Evolutionary conservation across 495 filamentous ascomycete species (phyloP).

Genomic region (Xylaria castorea): DNA sequence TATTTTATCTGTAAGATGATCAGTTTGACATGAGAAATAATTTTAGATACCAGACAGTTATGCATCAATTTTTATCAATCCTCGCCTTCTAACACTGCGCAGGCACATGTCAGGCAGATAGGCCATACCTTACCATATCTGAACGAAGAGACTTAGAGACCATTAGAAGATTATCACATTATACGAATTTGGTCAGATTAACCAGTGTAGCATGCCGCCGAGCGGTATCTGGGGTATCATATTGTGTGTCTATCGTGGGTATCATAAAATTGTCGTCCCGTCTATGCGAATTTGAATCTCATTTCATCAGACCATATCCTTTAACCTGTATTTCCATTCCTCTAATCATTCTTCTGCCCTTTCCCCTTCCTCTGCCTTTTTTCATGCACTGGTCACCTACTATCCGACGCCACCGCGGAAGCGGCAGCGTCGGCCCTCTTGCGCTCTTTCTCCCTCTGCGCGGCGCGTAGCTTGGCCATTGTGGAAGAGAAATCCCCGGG

Average conservation of each 20-base stretch:
- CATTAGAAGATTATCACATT: neutral
- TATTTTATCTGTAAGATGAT: neutral
- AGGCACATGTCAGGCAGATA: neutral
- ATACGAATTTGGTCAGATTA: neutral
- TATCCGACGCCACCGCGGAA: neutral
- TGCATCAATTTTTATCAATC: neutral
- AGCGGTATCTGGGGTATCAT: constrained; percentile 17
- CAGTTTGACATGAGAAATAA: neutral
- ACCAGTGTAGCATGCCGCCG: neutral
- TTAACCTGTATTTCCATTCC: neutral
- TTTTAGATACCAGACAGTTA: constrained; percentile 5
- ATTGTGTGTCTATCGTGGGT: constrained; percentile 16
- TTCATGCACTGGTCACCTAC: neutral
- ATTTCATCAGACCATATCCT: neutral
- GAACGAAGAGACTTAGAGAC: neutral
- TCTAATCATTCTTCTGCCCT: neutral
- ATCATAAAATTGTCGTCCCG: constrained; percentile 1
- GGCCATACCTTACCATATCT: neutral
- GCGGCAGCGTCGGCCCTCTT: constrained; percentile 33
- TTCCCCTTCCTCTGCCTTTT: no score
- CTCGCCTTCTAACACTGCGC: neutral
- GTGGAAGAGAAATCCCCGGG: constrained; percentile 41
- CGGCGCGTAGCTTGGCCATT: constrained; percentile 49
- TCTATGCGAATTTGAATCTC: constrained; percentile 5
- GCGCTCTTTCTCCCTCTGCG: constrained; percentile 47